Evolutionary conservation across 331 rosid species (phyloP).

Genomic region (Cydonia oblonga): DNA sequence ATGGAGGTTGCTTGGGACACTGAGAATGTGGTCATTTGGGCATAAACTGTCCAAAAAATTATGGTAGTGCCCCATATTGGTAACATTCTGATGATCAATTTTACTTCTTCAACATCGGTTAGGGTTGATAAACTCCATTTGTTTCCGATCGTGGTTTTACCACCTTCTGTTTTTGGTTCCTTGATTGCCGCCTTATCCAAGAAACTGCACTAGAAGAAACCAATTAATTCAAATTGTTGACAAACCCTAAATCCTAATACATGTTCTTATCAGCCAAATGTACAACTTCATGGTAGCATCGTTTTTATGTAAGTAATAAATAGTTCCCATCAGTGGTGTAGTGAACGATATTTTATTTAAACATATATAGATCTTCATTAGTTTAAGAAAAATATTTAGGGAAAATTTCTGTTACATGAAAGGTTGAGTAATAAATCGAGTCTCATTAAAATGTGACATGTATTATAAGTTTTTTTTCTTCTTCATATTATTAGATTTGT

Average conservation of each 20-base stretch:
- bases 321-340: neutral
- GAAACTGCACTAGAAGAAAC: constrained; percentile 32
- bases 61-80: constrained; percentile 91
- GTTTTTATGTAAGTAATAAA: too few relatives aligned
- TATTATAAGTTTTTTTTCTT: too few relatives aligned
- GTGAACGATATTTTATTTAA: neutral
- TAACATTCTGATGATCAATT: constrained; percentile 58
- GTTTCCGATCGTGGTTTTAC: constrained; percentile 8
- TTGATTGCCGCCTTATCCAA: constrained; percentile 79
- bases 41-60: constrained; percentile 75
- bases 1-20: constrained; percentile 89
- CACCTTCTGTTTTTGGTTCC: constrained; percentile 10
- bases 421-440: neutral
- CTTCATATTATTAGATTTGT: too few relatives aligned
- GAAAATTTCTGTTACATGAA: neutral
- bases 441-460: too few relatives aligned
- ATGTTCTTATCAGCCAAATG: too few relatives aligned
- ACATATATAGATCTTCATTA: neutral
- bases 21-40: constrained; percentile 86
- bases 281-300: too few relatives aligned
- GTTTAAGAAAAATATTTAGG: neutral
- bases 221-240: neutral
- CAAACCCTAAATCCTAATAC: too few relatives aligned
- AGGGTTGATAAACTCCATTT: constrained; percentile 62
- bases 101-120: constrained; percentile 83